These are phyloP conservation scores for Metschnikowia similis DNA, from an alignment of 805 yeast genomes.

Conservation along the genomic window DNA sequence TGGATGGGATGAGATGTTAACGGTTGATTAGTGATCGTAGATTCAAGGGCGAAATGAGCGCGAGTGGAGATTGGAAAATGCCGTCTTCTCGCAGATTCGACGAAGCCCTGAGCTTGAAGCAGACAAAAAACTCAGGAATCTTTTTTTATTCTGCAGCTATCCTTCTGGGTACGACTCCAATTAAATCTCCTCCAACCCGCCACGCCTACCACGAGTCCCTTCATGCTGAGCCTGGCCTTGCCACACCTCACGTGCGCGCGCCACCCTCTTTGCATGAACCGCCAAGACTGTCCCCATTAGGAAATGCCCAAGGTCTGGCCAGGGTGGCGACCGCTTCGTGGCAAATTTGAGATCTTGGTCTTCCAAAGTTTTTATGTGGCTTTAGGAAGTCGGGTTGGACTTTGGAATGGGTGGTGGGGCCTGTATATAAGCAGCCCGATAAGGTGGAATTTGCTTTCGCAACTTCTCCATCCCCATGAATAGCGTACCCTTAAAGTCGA, in stretches of 20 bases:
- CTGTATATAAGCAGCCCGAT: background rate
- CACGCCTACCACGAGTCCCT: background rate
- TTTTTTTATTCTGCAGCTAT: too few relatives aligned
- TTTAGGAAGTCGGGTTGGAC: background rate
- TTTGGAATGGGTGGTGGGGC: background rate
- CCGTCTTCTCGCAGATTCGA: background rate
- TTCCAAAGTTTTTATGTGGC: background rate
- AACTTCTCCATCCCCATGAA: constrained; percentile 8
- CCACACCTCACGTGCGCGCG: constrained; percentile 4
- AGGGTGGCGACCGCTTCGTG: background rate
- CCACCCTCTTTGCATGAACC: background rate
- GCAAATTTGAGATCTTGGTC: background rate
- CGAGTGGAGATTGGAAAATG: constrained; percentile 2
- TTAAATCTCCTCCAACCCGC: background rate
- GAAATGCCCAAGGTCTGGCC: background rate
- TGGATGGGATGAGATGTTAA: background rate
- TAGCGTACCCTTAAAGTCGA: constrained; percentile 12
- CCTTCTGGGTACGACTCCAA: too few relatives aligned
- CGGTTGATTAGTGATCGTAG: background rate
- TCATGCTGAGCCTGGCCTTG: background rate
- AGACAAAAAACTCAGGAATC: background rate
- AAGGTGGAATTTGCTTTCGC: background rate
- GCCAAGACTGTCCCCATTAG: background rate
- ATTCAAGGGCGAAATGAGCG: constrained; percentile 4
- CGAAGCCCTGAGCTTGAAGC: background rate